Percentiles rank a stretch among this genome's conserved stretches.
Evolutionary conservation across 805 yeast genomes (phyloP).

Genomic region (Zygosaccharomyces bailii): DNA sequence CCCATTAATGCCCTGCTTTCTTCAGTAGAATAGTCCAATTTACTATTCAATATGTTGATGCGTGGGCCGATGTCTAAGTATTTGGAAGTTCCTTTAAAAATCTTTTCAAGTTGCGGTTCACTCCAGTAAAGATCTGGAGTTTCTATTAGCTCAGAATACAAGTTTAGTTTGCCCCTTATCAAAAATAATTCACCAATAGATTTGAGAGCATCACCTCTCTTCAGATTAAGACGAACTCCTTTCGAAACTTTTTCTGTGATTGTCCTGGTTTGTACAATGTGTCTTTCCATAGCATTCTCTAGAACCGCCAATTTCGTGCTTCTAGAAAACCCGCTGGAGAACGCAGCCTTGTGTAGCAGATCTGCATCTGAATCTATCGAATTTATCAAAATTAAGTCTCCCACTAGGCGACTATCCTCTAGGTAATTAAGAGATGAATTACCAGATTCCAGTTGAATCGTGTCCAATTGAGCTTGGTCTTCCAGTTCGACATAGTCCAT

Average conservation of each 20-base stretch:
- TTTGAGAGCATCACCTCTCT: constrained; percentile 58
- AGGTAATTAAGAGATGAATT: constrained; percentile 4
- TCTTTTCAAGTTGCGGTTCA: constrained; percentile 77
- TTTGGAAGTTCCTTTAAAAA: constrained; percentile 67
- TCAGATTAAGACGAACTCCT: constrained; percentile 52
- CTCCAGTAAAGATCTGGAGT: constrained; percentile 94
- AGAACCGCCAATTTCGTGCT: constrained; percentile 81
- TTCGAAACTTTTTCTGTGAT: constrained; percentile 64
- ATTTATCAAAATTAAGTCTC: constrained; percentile 69
- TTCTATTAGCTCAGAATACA: constrained; percentile 84
- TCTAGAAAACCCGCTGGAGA: constrained; percentile 81
- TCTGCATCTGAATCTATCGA: constrained; percentile 46
- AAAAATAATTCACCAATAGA: constrained; percentile 73
- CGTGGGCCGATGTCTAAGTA: constrained; percentile 74
- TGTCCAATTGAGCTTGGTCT: constrained; percentile 13
- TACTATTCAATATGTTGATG: constrained; percentile 74
- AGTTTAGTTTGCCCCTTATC: constrained; percentile 75
- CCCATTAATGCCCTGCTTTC: constrained; percentile 76
- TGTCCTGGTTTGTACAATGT: constrained; percentile 57
- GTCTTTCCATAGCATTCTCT: constrained; percentile 68
- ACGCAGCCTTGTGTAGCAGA: constrained; percentile 77
- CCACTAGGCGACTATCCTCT: constrained; percentile 48
- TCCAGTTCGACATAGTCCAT: constrained; percentile 65
- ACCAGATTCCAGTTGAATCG: constrained; percentile 10
- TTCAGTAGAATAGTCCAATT: constrained; percentile 86